phyloP scores from a whole-genome alignment of 495 filamentous ascomycete genomes.

The Glonium stellatum region DNA sequence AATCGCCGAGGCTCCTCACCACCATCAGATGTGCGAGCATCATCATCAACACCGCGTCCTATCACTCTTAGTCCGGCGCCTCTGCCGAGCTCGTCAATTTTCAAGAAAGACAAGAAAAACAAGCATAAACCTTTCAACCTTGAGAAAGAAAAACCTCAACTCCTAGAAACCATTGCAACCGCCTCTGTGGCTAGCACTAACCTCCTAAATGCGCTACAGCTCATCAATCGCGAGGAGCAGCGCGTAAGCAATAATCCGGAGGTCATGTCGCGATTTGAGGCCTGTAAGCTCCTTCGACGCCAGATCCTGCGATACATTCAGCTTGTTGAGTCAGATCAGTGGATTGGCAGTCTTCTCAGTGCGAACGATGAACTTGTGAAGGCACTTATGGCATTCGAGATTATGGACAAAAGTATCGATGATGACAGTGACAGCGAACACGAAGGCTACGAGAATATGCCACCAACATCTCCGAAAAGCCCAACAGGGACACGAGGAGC shows the following conservation, averaged over 20 bases:
- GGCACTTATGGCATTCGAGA: slow-evolving; percentile 91
- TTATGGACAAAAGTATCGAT: slow-evolving; percentile 89
- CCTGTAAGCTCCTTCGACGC: slow-evolving; percentile 74
- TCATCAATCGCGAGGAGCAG: slow-evolving; percentile 83
- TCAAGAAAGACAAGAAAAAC: slow-evolving; percentile 43
- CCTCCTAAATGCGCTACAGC: slow-evolving; percentile 77
- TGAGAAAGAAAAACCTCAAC: slow-evolving; percentile 76
- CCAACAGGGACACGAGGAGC: slow-evolving; percentile 6
- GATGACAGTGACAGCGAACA: slow-evolving; percentile 90
- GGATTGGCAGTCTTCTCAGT: slow-evolving; percentile 42
- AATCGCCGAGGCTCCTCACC: slow-evolving; percentile 11
- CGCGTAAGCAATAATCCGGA: slow-evolving; percentile 78
- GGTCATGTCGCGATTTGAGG: slow-evolving; percentile 71
- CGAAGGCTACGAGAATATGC: slow-evolving; percentile 32
- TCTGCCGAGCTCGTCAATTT: slow-evolving; percentile 30
- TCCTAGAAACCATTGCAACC: slow-evolving; percentile 76
- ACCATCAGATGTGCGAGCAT: slow-evolving; percentile 1
- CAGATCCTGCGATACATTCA: slow-evolving; percentile 77
- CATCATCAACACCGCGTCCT: slow-evolving; percentile 23
- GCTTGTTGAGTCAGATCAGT: slow-evolving; percentile 42
- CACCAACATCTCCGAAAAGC: background rate
- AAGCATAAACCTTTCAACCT: slow-evolving; percentile 65
- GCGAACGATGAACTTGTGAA: slow-evolving; percentile 59
- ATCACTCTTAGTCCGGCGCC: slow-evolving; percentile 21
- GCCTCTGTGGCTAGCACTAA: slow-evolving; percentile 85